Evolutionary conservation across 495 filamentous ascomycete species (phyloP), one percentile per base, ranked within the genome.

Genomic region (Aspergillus leporis): DNA sequence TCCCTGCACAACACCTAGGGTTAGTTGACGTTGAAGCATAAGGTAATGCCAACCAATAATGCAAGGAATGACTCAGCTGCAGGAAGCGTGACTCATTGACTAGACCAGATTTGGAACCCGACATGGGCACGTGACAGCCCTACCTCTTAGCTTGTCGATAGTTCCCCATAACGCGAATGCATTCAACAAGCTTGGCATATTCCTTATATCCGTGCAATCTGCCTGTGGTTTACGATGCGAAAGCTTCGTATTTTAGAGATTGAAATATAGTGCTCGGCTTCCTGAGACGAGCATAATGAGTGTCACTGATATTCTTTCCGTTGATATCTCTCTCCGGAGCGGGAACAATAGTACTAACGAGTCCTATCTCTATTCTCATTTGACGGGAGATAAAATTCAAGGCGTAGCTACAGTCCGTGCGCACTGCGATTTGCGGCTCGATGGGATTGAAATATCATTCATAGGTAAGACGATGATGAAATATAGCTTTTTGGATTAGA

Each of bases 371-470:
- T 21, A 22, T 7, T 47, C 43, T 10, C 43, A 47, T 47, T 47
- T 47, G 43, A 40, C 36, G 0, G 59, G 53, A 1, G 59, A 57
- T 38, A 57, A 22, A 9, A 34, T 57, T 8, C 12, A 40, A 28
- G 55, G 55, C 4, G 14, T 50, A 12, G 46, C 36, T 14, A 48
- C 55, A 10, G 23, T 57, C 8, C 16, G 45, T 3, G 23, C 55
- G 4, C 21, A 48, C 5, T 13, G 25, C 8, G 55, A 57, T 40
- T 3, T 57, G 3, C 55, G 41, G 7, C 18, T 57, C 5, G 55
- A 57, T 25, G 22, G 23, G 9, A 25, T 57, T 16, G 43, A 57
- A n/a, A 23, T 57, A 38, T 50, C 22, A 0, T 50, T 57, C 21
- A 57, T 57, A 50, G 55, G 55, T 57, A 7, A 5, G 25, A 23